Conservation (phyloP, 192 early-diverging fungal species). For the Gamsiella multidivaricata region DNA sequence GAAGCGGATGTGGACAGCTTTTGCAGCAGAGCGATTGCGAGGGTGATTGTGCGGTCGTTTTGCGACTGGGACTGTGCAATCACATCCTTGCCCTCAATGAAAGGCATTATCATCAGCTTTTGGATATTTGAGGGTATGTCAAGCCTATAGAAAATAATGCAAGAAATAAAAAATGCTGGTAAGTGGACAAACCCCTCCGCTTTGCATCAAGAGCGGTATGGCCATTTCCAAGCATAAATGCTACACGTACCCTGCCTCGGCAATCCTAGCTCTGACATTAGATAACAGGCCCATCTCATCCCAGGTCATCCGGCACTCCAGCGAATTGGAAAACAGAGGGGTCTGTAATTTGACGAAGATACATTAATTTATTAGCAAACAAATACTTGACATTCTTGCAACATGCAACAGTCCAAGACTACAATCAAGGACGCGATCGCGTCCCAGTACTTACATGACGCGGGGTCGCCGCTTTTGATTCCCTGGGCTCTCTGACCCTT, state of each 20-base stretch:
- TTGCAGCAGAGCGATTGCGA: slow-evolving; percentile 35
- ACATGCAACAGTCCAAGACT: too few species aligned
- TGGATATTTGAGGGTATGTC: slow-evolving; percentile 40
- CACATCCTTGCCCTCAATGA: slow-evolving; percentile 36
- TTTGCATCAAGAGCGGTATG: too few species aligned
- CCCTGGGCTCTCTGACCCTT: neutral
- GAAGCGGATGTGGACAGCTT: slow-evolving; percentile 17
- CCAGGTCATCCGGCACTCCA: slow-evolving; percentile 48
- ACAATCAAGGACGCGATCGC: too few species aligned
- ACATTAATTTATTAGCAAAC: too few species aligned
- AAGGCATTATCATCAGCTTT: slow-evolving; percentile 42
- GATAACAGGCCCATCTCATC: slow-evolving; percentile 34
- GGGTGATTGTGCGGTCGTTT: slow-evolving; percentile 48
- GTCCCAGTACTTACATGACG: neutral
- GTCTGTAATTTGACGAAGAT: too few species aligned
- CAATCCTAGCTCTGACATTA: slow-evolving; percentile 20
- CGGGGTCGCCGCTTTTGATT: neutral
- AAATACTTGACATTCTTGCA: neutral
- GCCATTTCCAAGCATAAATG: neutral
- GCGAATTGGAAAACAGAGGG: slow-evolving; percentile 31
- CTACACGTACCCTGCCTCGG: slow-evolving; percentile 31
- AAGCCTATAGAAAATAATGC: slow-evolving; percentile 12
- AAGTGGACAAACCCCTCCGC: too few species aligned
- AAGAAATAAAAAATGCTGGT: neutral
- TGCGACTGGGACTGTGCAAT: slow-evolving; percentile 50